phyloP scores from a whole-genome alignment of 225 moss, liverwort and hornwort genomes.

The Bryum argenteum region DNA sequence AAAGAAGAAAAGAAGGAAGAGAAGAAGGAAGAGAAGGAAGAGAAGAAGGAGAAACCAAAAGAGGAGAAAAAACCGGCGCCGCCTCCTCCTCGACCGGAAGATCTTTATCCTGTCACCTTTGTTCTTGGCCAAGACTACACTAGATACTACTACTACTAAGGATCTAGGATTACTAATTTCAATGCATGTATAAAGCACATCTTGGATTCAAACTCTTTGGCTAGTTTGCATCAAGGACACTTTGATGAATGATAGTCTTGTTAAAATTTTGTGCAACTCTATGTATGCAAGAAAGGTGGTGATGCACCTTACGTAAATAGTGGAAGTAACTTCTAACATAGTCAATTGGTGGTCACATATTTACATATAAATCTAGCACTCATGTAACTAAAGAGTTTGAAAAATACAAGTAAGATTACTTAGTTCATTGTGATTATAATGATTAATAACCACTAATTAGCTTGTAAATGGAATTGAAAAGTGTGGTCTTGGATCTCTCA shows the following conservation, averaged over 20 bases:
- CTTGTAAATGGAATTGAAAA: no score
- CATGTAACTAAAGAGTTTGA: no score
- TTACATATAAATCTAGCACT: no score
- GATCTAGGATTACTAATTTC: conserved; percentile 1
- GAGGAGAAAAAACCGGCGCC: conserved; percentile 40
- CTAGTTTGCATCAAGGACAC: not conserved
- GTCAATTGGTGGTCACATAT: no score
- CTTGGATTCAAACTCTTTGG: conserved; percentile 1
- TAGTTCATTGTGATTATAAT: no score
- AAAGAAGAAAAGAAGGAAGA: conserved; percentile 39
- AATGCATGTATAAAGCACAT: conserved; percentile 21
- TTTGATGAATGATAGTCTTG: conserved; percentile 1
- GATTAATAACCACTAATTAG: no score
- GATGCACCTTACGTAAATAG: no score
- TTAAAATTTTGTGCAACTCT: no score
- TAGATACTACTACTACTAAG: conserved; percentile 57
- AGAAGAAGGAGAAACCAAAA: conserved; percentile 32
- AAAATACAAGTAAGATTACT: no score
- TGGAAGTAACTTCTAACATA: no score
- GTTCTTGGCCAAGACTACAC: conserved; percentile 66
- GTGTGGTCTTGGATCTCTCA: no score
- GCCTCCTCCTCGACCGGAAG: conserved; percentile 34
- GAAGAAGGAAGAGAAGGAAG: conserved; percentile 30
- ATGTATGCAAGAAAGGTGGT: no score
- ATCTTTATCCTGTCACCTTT: conserved; percentile 57